Conservation (phyloP, 768 basidiomycete genomes). For the Hemileccinum impolitum region DNA sequence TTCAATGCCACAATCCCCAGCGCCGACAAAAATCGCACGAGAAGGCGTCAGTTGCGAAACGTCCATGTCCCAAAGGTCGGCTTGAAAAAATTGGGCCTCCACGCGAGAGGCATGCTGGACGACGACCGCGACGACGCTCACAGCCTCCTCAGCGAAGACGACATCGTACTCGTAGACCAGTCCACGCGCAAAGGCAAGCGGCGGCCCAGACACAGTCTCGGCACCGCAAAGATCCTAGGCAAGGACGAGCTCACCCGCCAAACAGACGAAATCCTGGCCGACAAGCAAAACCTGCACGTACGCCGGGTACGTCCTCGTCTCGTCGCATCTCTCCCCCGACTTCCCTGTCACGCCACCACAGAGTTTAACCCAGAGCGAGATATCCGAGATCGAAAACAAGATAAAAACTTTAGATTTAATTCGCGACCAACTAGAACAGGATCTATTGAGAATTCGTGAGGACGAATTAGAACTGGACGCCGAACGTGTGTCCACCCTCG, state of each 20-base stretch:
- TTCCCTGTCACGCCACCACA: slow-evolving; percentile 30
- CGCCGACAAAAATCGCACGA: slow-evolving; percentile 71
- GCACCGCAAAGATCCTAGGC: slow-evolving; percentile 67
- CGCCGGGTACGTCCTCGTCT: slow-evolving; percentile 54
- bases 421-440: slow-evolving; percentile 72
- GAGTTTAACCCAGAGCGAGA: slow-evolving; percentile 85
- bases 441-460: slow-evolving; percentile 84
- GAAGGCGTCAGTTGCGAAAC: slow-evolving; percentile 77
- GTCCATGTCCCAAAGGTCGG: slow-evolving; percentile 75
- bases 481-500: slow-evolving; percentile 61
- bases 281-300: slow-evolving; percentile 92
- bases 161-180: slow-evolving; percentile 56
- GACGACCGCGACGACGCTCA: slow-evolving; percentile 51
- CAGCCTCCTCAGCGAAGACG: slow-evolving; percentile 72
- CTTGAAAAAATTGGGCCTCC: slow-evolving; percentile 75
- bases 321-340: slow-evolving; percentile 1
- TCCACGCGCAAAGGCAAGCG: slow-evolving; percentile 36
- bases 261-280: slow-evolving; percentile 78
- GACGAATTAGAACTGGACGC: slow-evolving; percentile 97
- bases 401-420: slow-evolving; percentile 83
- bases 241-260: slow-evolving; percentile 84
- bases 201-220: slow-evolving; percentile 63
- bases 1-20: slow-evolving; percentile 96
- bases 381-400: slow-evolving; percentile 85
- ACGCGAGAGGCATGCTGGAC: slow-evolving; percentile 65